Base-by-base conservation (phyloP, 345 rosid genomes). In the Linum usitatissimum region DNA sequence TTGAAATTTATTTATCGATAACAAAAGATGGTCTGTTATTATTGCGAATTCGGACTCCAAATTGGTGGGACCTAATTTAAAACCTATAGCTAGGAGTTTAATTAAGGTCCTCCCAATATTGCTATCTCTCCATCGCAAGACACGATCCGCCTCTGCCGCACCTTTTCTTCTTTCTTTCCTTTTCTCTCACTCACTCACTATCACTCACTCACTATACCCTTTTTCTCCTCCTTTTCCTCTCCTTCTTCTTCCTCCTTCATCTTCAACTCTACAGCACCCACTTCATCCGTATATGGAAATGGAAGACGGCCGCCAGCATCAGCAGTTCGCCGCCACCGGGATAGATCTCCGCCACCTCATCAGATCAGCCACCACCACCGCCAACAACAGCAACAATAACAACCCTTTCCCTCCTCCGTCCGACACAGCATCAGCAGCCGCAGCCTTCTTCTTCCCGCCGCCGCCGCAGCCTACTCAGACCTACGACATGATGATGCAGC, bases 351-450 rank as follows among this genome's bases (percentile, higher is more conserved):
- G 53, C 55, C 84, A 81, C 62, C 82, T 87, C 66, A 71, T 77
- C 60, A 4, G 14, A 59, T 20, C 56, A 79, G 49, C 73, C 88
- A 23, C 92, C 85, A 75, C 85, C 86, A 69, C 72, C 89, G 68
- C 92, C 51, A 3, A 10, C 0, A 8, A 1, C 30, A 10, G 13
- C 30, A 34, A 18, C 30, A 12, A 18, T 28, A 9, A 55, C 23
- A n/a, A 9, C 59, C 59, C 30, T 14, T 34, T 34, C 8, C 38
- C 38, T 34, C 38, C 38, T 5, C 38, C 38, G 38, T 34, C 38
- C 5, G 38, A 28, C 59, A 9, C 59, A 8, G n/a, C 28, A 23
- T 23, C 28, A 23, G 28, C 28, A 23, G 28, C 28, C 28, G 28
- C 59, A 9, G 10, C 57, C 21, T 55, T 21, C 57, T 55, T 28